Evolutionary conservation across 805 yeast species (phyloP).

Genomic region (Spathaspora gorwiae): DNA sequence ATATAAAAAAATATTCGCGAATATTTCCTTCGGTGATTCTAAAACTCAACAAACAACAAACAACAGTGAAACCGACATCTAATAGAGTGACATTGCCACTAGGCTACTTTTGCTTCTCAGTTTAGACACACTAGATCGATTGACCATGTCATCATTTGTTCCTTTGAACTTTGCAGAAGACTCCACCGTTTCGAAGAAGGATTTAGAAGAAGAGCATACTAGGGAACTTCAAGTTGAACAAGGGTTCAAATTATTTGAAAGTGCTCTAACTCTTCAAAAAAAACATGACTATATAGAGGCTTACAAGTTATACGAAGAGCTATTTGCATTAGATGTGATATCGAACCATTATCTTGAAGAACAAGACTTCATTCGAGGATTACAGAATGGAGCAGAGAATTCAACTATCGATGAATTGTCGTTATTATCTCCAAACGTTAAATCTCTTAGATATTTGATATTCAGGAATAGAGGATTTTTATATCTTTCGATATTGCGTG

Average conservation of each 20-base stretch:
- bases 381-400: conserved; percentile 33
- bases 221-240: conserved; percentile 87
- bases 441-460: conserved; percentile 69
- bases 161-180: conserved; percentile 80
- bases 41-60: too few species aligned
- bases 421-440: conserved; percentile 62
- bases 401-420: conserved; percentile 36
- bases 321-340: conserved; percentile 69
- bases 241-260: conserved; percentile 70
- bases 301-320: conserved; percentile 48
- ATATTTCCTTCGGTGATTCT: too few species aligned
- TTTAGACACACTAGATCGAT: neutral
- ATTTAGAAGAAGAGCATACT: conserved; percentile 75
- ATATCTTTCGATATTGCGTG: conserved; percentile 41
- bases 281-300: conserved; percentile 46
- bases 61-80: too few species aligned
- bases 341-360: conserved; percentile 40
- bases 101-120: too few species aligned
- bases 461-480: conserved; percentile 80
- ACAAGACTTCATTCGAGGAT: conserved; percentile 29
- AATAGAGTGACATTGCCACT: too few species aligned
- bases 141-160: conserved; percentile 56
- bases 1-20: too few species aligned
- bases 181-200: conserved; percentile 53
- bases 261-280: conserved; percentile 63